phyloP scores from a whole-genome alignment of 192 early-diverging fungal genomes.

The Coemansia interrupta region DNA sequence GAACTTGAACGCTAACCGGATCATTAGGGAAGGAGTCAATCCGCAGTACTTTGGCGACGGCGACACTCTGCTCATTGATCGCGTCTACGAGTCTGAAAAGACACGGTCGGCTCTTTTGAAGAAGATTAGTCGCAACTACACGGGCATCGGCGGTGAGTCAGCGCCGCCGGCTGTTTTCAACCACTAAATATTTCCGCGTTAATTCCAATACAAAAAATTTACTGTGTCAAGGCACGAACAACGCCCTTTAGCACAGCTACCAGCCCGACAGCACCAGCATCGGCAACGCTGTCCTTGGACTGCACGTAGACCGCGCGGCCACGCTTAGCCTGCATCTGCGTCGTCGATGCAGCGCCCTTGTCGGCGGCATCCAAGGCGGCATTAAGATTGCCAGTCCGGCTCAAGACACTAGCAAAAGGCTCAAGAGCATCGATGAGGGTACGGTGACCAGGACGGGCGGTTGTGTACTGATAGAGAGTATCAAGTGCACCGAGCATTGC shows the following conservation, averaged over 20 bases:
- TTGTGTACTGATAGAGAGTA: constrained; percentile 63
- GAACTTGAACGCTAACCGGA: constrained; percentile 15
- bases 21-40: constrained; percentile 18
- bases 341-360: constrained; percentile 57
- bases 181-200: constrained; percentile 5
- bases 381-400: constrained; percentile 35
- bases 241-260: constrained; percentile 57
- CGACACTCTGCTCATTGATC: constrained; percentile 45
- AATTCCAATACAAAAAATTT: background rate
- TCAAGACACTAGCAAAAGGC: constrained; percentile 60
- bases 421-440: constrained; percentile 69
- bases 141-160: constrained; percentile 34
- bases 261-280: constrained; percentile 66
- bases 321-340: constrained; percentile 57
- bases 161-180: constrained; percentile 35
- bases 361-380: constrained; percentile 55
- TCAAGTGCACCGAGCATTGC: constrained; percentile 59
- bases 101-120: constrained; percentile 32
- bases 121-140: constrained; percentile 39
- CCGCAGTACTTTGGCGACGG: constrained; percentile 41
- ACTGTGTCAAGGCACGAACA: constrained; percentile 32
- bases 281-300: constrained; percentile 44
- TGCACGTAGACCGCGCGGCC: constrained; percentile 66
- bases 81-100: constrained; percentile 40
- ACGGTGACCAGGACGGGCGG: constrained; percentile 67